Evolutionary conservation across 2,329 filamentous ascomycete species (phyloP).

Genomic region (Aspergillus sp.): DNA sequence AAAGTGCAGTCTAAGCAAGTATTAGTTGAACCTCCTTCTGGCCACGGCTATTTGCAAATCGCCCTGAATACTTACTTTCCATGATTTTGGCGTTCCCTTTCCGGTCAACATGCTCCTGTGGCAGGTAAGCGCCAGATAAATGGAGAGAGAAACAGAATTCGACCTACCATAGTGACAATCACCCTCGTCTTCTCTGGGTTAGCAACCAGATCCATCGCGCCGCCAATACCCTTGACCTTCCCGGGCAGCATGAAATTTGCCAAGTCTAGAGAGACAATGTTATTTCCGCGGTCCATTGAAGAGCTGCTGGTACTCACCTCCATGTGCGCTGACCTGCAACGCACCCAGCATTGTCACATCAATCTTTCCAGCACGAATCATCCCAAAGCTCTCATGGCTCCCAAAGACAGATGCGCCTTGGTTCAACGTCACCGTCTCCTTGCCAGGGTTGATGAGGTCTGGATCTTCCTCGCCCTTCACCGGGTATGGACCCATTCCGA

Average conservation of each 20-base stretch:
- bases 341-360: slow-evolving; percentile 79
- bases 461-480: slow-evolving; percentile 61
- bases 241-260: slow-evolving; percentile 90
- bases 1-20: slow-evolving; percentile 52
- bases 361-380: slow-evolving; percentile 80
- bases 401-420: slow-evolving; percentile 72
- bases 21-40: background rate
- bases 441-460: slow-evolving; percentile 79
- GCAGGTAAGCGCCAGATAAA: too few relatives aligned
- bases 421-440: slow-evolving; percentile 75
- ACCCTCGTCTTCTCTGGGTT: slow-evolving; percentile 67
- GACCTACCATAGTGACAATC: slow-evolving; percentile 64
- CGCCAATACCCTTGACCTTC: slow-evolving; percentile 79
- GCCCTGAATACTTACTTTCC: slow-evolving; percentile 6
- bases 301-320: slow-evolving; percentile 33
- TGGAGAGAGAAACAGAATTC: too few relatives aligned
- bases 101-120: slow-evolving; percentile 64
- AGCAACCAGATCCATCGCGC: slow-evolving; percentile 68
- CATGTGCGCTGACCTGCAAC: slow-evolving; percentile 69
- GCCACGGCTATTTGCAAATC: too few relatives aligned
- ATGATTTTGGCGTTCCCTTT: slow-evolving; percentile 63
- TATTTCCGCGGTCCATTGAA: background rate
- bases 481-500: slow-evolving; percentile 77
- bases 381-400: slow-evolving; percentile 73
- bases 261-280: slow-evolving; percentile 53